A percentile compares a stretch with the other conserved stretches of the same genome.
phyloP scores from a whole-genome alignment of 1,284 basidiomycete species.

The Sanghuangporus baumii region DNA sequence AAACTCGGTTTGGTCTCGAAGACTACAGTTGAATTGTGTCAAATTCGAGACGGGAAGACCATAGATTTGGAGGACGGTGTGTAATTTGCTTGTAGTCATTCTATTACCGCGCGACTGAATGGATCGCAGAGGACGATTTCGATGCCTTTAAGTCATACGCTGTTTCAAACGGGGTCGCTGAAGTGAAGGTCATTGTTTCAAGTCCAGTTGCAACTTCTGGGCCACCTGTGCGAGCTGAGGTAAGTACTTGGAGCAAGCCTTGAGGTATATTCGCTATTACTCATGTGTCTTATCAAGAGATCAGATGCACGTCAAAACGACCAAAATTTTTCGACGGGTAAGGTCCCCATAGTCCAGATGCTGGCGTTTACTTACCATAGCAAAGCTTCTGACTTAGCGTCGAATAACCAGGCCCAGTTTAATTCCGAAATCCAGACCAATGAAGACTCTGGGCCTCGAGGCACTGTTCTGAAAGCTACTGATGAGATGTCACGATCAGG shows the following conservation, averaged over 20 bases:
- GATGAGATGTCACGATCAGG: not conserved
- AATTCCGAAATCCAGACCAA: not conserved
- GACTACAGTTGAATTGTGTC: conserved; percentile 43
- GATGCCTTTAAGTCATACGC: conserved; percentile 56
- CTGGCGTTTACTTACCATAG: too few species aligned
- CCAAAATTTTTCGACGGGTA: too few species aligned
- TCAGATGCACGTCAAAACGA: too few species aligned
- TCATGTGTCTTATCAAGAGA: too few species aligned
- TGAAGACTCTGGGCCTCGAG: not conserved
- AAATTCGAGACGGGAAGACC: conserved; percentile 44
- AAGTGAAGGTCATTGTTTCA: conserved; percentile 34
- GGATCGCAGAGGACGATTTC: conserved; percentile 62
- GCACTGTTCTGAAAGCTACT: not conserved
- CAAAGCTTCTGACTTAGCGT: too few species aligned
- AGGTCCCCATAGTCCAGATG: too few species aligned
- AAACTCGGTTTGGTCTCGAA: conserved; percentile 49
- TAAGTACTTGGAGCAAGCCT: not conserved
- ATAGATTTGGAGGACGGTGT: conserved; percentile 71
- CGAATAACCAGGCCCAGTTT: too few species aligned
- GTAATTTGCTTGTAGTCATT: conserved; percentile 17
- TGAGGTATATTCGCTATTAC: too few species aligned
- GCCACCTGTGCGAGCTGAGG: not conserved
- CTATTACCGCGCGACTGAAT: too few species aligned
- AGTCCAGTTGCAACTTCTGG: not conserved
- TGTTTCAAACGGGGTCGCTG: conserved; percentile 29